Percentiles rank a stretch among this genome's conserved stretches.
phyloP scores from a whole-genome alignment of 208 protist genomes.

The Strigomonas galati region DNA sequence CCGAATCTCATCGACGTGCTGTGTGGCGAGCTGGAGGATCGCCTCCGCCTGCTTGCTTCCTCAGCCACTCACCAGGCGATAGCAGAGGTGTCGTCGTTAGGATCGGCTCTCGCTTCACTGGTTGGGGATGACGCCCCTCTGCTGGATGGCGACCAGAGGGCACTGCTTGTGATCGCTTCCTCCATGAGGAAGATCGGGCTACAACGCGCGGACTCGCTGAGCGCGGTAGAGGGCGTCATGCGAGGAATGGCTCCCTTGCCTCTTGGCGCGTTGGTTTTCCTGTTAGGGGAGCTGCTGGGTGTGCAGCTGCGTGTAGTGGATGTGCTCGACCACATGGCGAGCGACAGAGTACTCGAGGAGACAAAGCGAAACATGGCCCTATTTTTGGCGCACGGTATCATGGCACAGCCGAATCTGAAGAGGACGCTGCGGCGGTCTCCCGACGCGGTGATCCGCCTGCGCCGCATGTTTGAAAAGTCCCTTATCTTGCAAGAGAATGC shows the following conservation, averaged over 20 bases:
- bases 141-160: neutral
- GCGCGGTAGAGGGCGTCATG: neutral
- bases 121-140: neutral
- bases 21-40: conserved; percentile 60
- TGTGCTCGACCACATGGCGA: neutral
- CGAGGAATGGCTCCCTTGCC: neutral
- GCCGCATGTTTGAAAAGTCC: conserved; percentile 61
- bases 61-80: too few relatives aligned
- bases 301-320: neutral
- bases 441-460: conserved; percentile 47
- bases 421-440: conserved; percentile 31
- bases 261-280: neutral
- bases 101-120: neutral
- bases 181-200: conserved; percentile 1
- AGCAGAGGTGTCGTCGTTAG: neutral
- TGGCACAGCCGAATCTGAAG: conserved; percentile 3
- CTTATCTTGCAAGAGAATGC: conserved; percentile 27
- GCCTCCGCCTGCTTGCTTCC: conserved; percentile 20
- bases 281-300: neutral
- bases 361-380: conserved; percentile 14
- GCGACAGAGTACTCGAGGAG: conserved; percentile 12
- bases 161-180: neutral
- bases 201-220: neutral
- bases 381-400: conserved; percentile 20
- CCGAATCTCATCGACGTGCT: conserved; percentile 78